Base-by-base conservation (phyloP, 441 rosid genomes). In the Francoa sonchifolia region DNA sequence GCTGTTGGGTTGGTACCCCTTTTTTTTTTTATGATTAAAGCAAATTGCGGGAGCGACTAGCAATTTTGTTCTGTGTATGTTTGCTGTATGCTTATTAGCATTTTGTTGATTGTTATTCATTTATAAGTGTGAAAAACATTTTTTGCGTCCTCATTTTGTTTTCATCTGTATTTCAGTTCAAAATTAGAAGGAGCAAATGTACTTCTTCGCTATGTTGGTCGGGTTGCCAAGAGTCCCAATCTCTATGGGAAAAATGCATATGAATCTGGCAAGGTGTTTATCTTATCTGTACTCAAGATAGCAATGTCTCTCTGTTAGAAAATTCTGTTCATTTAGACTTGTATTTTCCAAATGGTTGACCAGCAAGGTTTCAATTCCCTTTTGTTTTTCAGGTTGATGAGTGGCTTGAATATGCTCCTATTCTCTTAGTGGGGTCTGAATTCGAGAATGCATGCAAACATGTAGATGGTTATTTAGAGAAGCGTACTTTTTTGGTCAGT, bases 401-500 rank as follows among this genome's bases (percentile, higher is more conserved):
- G 67, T 89, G 82, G 89, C 54, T 89, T 29, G 94, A 85, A 1
- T 85, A 77, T 48, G 66, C 77, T 38, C 54, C 66, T 6, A 59
- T 70, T 43, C 73, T 89, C 63, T 67, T 75, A 22, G 62, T 73
- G 39, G 96, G 94, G 36, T 67, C 96, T 8, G 87, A 79, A 59
- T 85, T 85, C 48, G 92, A 85, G 72, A 73, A 56, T 55, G 94
- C 79, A 10, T 85, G 96, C 49, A 17, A 26, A 28, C 71, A 73
- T 32, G 56, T 82, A 11, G 72, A 89, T 23, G 55, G 33, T 41
- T 69, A 66, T 48, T 62, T 85, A 31, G 62, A 65, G 58, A 66
- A 42, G 25, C 48, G 55, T 32, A 79, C 94, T 17, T 74, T 82
- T 37, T 49, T 82, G 5, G 94, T 85, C 34, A 92, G 76, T 3